Base-by-base conservation (phyloP, 192 early-diverging fungal species). In the Phycomyces nitens region DNA sequence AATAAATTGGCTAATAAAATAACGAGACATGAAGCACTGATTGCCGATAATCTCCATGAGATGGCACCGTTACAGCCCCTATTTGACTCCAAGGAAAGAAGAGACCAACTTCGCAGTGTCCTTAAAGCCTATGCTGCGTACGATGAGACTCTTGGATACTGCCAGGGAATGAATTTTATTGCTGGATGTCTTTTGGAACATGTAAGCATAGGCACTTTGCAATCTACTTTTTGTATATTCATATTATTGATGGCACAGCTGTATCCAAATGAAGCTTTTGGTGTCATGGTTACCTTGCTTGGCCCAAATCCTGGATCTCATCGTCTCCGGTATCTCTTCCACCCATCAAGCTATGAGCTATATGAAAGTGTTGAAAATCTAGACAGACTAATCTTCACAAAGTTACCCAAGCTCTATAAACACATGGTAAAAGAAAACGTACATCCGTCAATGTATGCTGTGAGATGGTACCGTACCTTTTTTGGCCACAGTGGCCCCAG, bases 91-190 rank as follows among this genome's bases (percentile, higher is more conserved):
- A 24, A 43, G 23, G 15, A 43, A 14, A 11, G 58, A 47, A 59
- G 42, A 15, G 9, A 59, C 41, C n/a, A 44, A 15, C 47, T 43
- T 40, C 9, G 47, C 58, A 47, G 42, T 47, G 23, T 59, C 58
- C 15, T 20, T 43, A 59, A 26, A 59, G 4, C 41, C 23, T 14
- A 21, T 59, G 3, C 43, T 22, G 20, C 43, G 15, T 27, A 14
- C 12, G 21, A 16, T 44, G 40, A 26, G 20, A 4, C 42, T 16
- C 15, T 40, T 59, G 18, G 41, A 43, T 16, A 59, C 40, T 5
- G 47, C 26, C 18, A 10, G 15, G 58, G 41, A 41, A 26, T 47
- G 47, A 10, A 43, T 41, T 22, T 20, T 23, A 43, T 59, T 43
- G 42, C 11, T 59, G 11, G 22, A 21, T 15, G 47, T 24, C 27